Conservation (phyloP, 768 basidiomycete genomes). For the Rubroboletus satanas region DNA sequence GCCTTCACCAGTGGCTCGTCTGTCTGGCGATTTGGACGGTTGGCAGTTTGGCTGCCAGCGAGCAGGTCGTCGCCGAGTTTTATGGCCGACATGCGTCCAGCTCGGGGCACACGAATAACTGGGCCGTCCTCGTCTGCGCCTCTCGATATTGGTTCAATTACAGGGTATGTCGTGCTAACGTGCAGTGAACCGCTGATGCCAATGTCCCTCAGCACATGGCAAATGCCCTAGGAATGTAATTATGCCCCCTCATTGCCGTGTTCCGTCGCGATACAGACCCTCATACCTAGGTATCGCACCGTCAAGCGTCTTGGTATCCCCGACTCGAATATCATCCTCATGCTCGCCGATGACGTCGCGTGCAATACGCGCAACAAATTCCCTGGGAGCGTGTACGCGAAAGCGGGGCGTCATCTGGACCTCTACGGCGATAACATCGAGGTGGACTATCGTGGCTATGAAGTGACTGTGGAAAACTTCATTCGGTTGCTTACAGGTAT, state of each 20-base stretch:
- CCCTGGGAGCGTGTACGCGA: conserved; percentile 90
- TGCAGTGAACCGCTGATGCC: neutral
- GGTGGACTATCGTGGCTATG: conserved; percentile 97
- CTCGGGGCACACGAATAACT: conserved; percentile 86
- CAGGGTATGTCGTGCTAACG: conserved; percentile 51
- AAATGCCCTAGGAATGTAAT: conserved; percentile 93
- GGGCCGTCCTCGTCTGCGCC: conserved; percentile 95
- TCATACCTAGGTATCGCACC: conserved; percentile 78
- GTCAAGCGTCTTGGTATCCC: conserved; percentile 97
- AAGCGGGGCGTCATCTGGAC: conserved; percentile 74
- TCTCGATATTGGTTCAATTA: conserved; percentile 99
- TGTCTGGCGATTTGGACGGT: conserved; percentile 36
- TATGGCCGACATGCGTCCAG: conserved; percentile 39
- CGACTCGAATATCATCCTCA: conserved; percentile 97
- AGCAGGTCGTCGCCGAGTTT: conserved; percentile 43
- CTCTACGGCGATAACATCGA: conserved; percentile 96
- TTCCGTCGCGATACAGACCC: conserved; percentile 1
- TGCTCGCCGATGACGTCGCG: conserved; percentile 95
- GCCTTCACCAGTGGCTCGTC: conserved; percentile 29
- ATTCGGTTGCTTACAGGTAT: conserved; percentile 86
- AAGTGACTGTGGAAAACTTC: conserved; percentile 97
- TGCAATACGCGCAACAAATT: conserved; percentile 92
- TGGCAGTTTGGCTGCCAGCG: conserved; percentile 28
- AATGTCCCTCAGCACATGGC: conserved; percentile 81
- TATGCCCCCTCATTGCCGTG: neutral